Evolutionary conservation across 2,329 filamentous ascomycete species (phyloP).

Genomic region (Diaporthe amygdali): DNA sequence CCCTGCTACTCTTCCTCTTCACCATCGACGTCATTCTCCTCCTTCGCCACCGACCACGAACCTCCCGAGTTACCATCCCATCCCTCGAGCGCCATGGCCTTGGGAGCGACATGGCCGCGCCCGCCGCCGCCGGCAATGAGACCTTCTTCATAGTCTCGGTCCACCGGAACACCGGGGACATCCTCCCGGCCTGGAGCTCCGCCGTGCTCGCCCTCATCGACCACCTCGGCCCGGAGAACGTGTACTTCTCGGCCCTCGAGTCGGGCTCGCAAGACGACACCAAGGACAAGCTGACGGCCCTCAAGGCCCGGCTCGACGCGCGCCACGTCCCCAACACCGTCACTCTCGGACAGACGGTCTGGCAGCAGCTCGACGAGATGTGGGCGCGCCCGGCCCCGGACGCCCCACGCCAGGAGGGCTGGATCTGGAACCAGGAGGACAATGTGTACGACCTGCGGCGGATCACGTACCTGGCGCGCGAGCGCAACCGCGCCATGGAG

Average conservation of each 20-base stretch:
- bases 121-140: slow-evolving; percentile 29
- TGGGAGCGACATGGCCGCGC: neutral
- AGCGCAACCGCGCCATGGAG: slow-evolving; percentile 68
- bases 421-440: slow-evolving; percentile 61
- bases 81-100: slow-evolving; percentile 22
- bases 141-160: slow-evolving; percentile 69
- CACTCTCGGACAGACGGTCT: slow-evolving; percentile 57
- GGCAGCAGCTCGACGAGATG: slow-evolving; percentile 62
- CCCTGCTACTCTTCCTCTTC: slow-evolving; percentile 38
- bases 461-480: slow-evolving; percentile 69
- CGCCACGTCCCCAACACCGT: slow-evolving; percentile 60
- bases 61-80: slow-evolving; percentile 33
- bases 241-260: slow-evolving; percentile 70
- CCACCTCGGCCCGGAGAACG: slow-evolving; percentile 63
- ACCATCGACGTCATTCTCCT: slow-evolving; percentile 39
- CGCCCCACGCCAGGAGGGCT: slow-evolving; percentile 53
- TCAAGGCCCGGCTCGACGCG: slow-evolving; percentile 58
- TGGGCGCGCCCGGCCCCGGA: slow-evolving; percentile 40
- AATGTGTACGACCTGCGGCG: slow-evolving; percentile 62
- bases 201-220: slow-evolving; percentile 61
- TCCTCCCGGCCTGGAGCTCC: slow-evolving; percentile 65
- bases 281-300: slow-evolving; percentile 63
- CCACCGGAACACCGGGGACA: slow-evolving; percentile 69
- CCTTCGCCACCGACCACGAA: slow-evolving; percentile 36
- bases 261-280: slow-evolving; percentile 72